A percentile compares a stretch with the other conserved stretches of the same genome.
phyloP scores from a whole-genome alignment of 1,284 basidiomycete species.

The Takashimella koratensis region DNA sequence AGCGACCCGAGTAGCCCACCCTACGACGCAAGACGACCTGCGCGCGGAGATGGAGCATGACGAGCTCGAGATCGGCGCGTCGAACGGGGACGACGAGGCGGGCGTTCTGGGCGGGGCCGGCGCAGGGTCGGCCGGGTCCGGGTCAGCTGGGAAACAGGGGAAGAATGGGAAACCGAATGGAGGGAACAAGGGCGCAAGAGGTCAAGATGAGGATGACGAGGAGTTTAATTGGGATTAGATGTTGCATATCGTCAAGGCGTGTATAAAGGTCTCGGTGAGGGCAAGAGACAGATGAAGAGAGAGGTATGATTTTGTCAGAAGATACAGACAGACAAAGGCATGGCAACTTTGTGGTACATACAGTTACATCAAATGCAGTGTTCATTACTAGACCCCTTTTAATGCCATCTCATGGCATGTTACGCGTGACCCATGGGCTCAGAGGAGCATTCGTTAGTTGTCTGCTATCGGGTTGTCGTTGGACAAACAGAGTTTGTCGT shows the following conservation, averaged over 20 bases:
- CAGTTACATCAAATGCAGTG: too few species aligned
- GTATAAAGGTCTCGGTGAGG: too few species aligned
- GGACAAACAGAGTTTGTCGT: too few species aligned
- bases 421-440: too few species aligned
- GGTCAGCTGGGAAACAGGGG: constrained; percentile 1
- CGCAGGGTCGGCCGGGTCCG: neutral
- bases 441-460: too few species aligned
- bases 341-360: too few species aligned
- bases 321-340: too few species aligned
- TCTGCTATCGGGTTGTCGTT: too few species aligned
- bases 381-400: too few species aligned
- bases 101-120: constrained; percentile 5
- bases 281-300: neutral
- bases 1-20: constrained; percentile 27
- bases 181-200: constrained; percentile 4
- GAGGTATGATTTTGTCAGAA: neutral
- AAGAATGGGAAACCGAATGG: constrained; percentile 11
- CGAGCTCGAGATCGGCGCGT: constrained; percentile 10
- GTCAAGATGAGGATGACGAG: constrained; percentile 19
- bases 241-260: too few species aligned
- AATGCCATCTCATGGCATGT: too few species aligned
- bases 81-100: constrained; percentile 6
- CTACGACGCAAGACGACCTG: constrained; percentile 24
- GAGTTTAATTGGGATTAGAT: constrained; percentile 36
- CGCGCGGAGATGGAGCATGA: constrained; percentile 20